Evolutionary conservation across 2,329 filamentous ascomycete species (phyloP).

Genomic region (Claviceps lovelessii): DNA sequence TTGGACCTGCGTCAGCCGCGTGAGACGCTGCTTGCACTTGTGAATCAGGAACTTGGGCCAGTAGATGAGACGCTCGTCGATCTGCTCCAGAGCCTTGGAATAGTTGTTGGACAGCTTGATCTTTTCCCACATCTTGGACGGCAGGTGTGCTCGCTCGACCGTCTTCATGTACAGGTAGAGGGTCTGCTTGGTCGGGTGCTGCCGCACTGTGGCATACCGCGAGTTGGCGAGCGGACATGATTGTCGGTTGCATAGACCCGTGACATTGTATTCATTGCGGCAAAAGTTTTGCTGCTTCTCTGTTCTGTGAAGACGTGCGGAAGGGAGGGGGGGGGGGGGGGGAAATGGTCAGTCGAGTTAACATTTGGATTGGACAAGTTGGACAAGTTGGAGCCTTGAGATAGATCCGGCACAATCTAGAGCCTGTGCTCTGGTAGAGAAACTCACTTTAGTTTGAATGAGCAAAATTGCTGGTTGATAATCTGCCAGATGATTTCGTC

Average conservation of each 20-base stretch:
- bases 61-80: conserved; percentile 77
- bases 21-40: conserved; percentile 94
- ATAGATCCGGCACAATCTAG: too few species aligned
- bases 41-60: conserved; percentile 89
- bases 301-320: conserved; percentile 40
- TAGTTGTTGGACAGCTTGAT: conserved; percentile 87
- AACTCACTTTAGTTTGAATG: conserved; percentile 77
- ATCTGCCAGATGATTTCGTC: conserved; percentile 98
- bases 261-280: conserved; percentile 85
- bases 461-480: conserved; percentile 90
- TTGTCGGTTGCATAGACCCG: conserved; percentile 70
- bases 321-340: too few species aligned
- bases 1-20: conserved; percentile 78
- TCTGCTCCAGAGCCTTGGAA: conserved; percentile 70
- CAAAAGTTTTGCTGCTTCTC: conserved; percentile 87
- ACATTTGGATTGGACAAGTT: neutral
- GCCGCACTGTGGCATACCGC: conserved; percentile 81
- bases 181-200: conserved; percentile 63
- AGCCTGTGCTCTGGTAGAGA: too few species aligned
- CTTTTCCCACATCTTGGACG: conserved; percentile 85
- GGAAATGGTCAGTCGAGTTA: conserved; percentile 21
- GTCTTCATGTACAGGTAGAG: conserved; percentile 97
- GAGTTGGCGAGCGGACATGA: conserved; percentile 84
- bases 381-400: too few species aligned
- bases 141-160: conserved; percentile 74